A percentile compares a stretch with the other conserved stretches of the same genome.
Evolutionary conservation across 495 filamentous ascomycete species (phyloP).

Genomic region (Filosporella fistucella): DNA sequence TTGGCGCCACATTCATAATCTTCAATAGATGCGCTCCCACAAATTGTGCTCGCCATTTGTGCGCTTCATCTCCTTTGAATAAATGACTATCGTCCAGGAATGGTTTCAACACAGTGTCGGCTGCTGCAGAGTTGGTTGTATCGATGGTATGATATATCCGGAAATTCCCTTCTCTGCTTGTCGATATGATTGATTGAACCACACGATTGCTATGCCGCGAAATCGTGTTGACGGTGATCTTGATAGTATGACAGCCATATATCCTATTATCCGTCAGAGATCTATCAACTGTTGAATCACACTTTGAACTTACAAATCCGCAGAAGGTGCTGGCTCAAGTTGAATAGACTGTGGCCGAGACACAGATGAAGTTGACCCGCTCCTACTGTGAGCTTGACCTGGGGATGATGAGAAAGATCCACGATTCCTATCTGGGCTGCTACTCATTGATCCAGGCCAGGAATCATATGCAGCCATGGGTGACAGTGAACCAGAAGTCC

Average conservation of each 20-base stretch:
- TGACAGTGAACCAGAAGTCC: neutral
- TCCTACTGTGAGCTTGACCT: constrained; percentile 3
- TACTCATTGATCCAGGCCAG: neutral
- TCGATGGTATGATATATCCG: neutral
- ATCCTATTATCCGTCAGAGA: neutral
- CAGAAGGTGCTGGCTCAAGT: neutral
- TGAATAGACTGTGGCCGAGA: neutral
- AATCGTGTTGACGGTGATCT: neutral
- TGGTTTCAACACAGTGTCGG: constrained; percentile 8
- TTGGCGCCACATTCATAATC: neutral
- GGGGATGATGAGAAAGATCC: constrained; percentile 3
- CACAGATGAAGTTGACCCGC: constrained; percentile 5
- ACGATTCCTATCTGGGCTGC: neutral
- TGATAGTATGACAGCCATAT: neutral
- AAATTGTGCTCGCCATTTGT: constrained; percentile 8
- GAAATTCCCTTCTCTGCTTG: constrained; percentile 6
- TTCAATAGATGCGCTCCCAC: constrained; percentile 5
- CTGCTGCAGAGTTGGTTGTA: neutral
- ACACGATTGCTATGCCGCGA: neutral
- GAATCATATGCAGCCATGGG: neutral
- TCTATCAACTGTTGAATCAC: neutral
- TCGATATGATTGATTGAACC: neutral
- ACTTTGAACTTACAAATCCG: constrained; percentile 3
- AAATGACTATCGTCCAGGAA: constrained; percentile 12
- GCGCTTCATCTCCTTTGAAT: constrained; percentile 1